These are phyloP conservation scores for Salvia sclarea DNA, from an alignment of 305 asterid species.

Conservation along the genomic window DNA sequence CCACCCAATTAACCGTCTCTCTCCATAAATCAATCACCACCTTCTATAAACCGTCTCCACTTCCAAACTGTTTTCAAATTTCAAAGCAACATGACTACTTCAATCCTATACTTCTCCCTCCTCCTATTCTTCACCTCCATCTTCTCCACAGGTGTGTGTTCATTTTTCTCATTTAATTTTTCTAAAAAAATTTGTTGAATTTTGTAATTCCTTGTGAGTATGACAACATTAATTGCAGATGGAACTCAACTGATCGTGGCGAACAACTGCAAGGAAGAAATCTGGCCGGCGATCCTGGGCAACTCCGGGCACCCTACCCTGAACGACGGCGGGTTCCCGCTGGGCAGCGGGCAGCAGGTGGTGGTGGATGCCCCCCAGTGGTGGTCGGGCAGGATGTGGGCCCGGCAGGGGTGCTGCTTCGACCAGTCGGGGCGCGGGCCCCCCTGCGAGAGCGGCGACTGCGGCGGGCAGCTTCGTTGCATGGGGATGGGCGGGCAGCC, in stretches of 20 bases:
- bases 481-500: constrained; percentile 60
- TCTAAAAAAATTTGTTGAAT: no score
- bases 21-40: background rate
- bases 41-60: background rate
- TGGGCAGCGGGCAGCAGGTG: constrained; percentile 45
- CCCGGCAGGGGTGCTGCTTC: constrained; percentile 70
- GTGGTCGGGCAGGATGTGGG: constrained; percentile 95
- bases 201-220: no score
- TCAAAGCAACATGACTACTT: constrained; percentile 30
- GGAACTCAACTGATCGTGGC: constrained; percentile 55
- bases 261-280: constrained; percentile 66
- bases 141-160: constrained; percentile 28
- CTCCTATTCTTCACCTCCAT: constrained; percentile 27
- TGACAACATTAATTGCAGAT: no score
- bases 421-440: constrained; percentile 50
- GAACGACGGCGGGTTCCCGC: constrained; percentile 64
- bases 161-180: no score
- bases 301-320: constrained; percentile 56
- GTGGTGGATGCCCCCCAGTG: constrained; percentile 47
- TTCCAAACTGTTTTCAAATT: background rate
- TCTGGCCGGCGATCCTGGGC: constrained; percentile 82
- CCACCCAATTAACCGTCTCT: constrained; percentile 11
- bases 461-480: constrained; percentile 60
- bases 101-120: constrained; percentile 28
- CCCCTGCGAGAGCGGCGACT: constrained; percentile 76